Percentiles rank a stretch among this genome's conserved stretches.
These are phyloP conservation scores for Coemansia sp. DNA, from an alignment of 192 early-diverging fungal species.

Conservation along the genomic window DNA sequence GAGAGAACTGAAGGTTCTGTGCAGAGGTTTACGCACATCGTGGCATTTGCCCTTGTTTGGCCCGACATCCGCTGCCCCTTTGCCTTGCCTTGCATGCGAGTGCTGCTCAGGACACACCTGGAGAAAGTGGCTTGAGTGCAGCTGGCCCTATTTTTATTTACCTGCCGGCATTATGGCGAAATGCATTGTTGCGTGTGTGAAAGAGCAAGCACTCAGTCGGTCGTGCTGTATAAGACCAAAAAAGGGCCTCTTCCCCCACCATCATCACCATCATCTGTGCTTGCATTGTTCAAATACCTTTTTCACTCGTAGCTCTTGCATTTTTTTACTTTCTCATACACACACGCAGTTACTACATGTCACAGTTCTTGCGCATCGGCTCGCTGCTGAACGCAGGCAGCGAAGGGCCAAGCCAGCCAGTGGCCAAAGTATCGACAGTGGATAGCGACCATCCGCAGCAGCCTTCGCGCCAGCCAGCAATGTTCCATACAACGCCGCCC, in stretches of 20 bases:
- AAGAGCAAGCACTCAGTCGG: neutral
- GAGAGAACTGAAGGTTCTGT: slow-evolving; percentile 2
- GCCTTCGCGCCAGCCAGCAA: neutral
- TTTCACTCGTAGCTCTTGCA: neutral
- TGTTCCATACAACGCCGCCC: neutral
- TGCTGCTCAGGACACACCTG: neutral
- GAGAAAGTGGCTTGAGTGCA: slow-evolving; percentile 1
- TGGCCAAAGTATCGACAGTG: neutral
- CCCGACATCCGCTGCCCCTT: neutral
- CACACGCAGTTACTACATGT: neutral
- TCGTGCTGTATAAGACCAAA: neutral
- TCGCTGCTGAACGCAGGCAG: slow-evolving; percentile 23
- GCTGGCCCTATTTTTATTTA: neutral
- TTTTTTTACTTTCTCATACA: neutral
- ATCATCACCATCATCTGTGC: neutral
- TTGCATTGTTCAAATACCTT: neutral
- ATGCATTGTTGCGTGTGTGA: slow-evolving; percentile 2
- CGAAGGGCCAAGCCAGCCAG: neutral
- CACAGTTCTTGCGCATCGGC: slow-evolving; percentile 19
- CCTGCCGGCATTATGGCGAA: neutral
- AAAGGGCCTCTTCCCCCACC: neutral
- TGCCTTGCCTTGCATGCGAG: neutral
- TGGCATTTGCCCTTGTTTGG: no score
- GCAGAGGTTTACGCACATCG: neutral
- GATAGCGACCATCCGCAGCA: neutral